Conservation (phyloP, 2,329 filamentous ascomycete species). For the Orbilia brochopaga region DNA sequence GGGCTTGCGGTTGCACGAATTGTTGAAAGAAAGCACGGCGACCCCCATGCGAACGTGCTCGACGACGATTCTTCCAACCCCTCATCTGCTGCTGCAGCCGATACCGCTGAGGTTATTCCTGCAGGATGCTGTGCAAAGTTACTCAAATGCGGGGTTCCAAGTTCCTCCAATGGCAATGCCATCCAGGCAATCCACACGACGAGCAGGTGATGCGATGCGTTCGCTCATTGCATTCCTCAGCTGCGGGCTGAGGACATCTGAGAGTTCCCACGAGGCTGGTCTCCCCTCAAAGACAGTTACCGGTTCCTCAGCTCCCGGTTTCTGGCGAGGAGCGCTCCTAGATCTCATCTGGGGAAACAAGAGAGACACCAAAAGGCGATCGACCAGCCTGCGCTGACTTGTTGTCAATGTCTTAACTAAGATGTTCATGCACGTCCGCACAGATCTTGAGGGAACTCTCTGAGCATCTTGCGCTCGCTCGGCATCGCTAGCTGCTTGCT, state of each 20-base stretch:
- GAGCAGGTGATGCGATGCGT: constrained; percentile 1
- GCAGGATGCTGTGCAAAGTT: constrained; percentile 42
- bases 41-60: no score
- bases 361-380: background rate
- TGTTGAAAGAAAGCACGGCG: background rate
- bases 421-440: no score
- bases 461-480: constrained; percentile 8
- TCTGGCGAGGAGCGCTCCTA: constrained; percentile 3
- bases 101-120: constrained; percentile 32
- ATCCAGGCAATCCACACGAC: background rate
- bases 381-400: no score
- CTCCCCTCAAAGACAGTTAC: background rate
- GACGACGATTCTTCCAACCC: constrained; percentile 14
- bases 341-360: constrained; percentile 1
- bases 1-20: constrained; percentile 21
- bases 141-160: constrained; percentile 44
- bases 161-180: constrained; percentile 6
- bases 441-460: constrained; percentile 17
- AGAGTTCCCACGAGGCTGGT: background rate
- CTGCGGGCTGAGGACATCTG: background rate
- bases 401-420: no score
- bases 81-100: constrained; percentile 21
- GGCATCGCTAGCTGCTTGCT: constrained; percentile 34
- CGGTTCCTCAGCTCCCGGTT: background rate
- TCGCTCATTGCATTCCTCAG: background rate